These are phyloP conservation scores for Stachybotrys elegans DNA, from an alignment of 2,329 filamentous ascomycete genomes.

Conservation along the genomic window DNA sequence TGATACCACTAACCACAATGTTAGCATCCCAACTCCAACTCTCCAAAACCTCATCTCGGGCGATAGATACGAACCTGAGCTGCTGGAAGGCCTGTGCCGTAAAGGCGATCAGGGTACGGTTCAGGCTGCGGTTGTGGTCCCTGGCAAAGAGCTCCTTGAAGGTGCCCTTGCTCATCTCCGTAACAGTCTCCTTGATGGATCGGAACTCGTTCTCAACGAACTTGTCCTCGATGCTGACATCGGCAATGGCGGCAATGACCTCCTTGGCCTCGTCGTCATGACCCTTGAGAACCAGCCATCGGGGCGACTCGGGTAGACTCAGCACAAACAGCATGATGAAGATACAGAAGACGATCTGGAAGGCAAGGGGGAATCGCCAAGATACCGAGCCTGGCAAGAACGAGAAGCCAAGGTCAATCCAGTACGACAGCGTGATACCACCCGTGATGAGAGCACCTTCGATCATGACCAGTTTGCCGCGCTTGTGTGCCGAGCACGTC, in stretches of 20 bases:
- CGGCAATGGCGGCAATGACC: conserved; percentile 49
- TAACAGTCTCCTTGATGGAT: conserved; percentile 61
- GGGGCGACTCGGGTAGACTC: conserved; percentile 49
- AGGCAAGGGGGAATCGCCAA: conserved; percentile 56
- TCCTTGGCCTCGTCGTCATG: conserved; percentile 40
- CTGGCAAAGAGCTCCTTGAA: conserved; percentile 55
- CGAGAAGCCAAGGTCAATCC: conserved; percentile 55
- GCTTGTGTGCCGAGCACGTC: conserved; percentile 50
- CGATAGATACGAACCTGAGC: conserved; percentile 20
- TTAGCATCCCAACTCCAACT: background rate
- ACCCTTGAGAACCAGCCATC: conserved; percentile 41
- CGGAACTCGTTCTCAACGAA: conserved; percentile 53
- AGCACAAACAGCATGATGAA: conserved; percentile 51
- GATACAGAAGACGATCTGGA: conserved; percentile 52
- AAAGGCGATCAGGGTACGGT: conserved; percentile 55
- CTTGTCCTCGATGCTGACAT: conserved; percentile 47
- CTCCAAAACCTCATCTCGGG: too few relatives aligned
- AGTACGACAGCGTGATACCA: conserved; percentile 54
- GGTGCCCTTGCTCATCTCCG: conserved; percentile 59
- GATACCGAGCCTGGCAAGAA: conserved; percentile 36
- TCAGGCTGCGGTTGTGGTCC: conserved; percentile 51
- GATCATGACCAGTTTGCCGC: conserved; percentile 57
- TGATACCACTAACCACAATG: conserved; percentile 36
- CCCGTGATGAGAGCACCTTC: conserved; percentile 54
- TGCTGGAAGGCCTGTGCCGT: conserved; percentile 62